Evolutionary conservation across 1,284 basidiomycete species (phyloP), one percentile per base, ranked within the genome.

Genomic region (Microstroma glucosiphilum): DNA sequence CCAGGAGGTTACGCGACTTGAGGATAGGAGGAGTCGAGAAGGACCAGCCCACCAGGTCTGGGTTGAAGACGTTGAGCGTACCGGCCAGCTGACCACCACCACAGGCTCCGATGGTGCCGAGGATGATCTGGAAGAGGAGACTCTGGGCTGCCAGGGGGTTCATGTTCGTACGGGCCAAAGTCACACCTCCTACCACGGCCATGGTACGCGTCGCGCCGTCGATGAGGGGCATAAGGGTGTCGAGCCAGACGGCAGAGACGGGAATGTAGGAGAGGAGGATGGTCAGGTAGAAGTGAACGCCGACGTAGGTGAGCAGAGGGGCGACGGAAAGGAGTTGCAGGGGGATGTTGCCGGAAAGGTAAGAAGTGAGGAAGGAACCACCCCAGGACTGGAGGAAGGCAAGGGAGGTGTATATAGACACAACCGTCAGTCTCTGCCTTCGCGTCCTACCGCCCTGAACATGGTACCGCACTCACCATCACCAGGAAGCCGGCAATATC

Each of bases 401-500:
- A 46, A 42, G 43, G 7, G 37, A 42, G 4, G 40, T 13, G 8
- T 11, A 26, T 3, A 17, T 19, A 56, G 54, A 54, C 9, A 59
- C 23, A 9, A 19, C 1, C 3, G 49, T 12, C 48, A 54, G 19
- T 15, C 54, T 23, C 23, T 23, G 26, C 21, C n/a, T 30, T 15
- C 15, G 49, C 51, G 49, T 21, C 4, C 37, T 21, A 41, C 40
- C 17, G n/a, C n/a, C 2, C 2, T 17, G 17, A 19, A 13, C 13
- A 41, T 12, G n/a, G 13, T 40, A 11, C 15, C 15, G 30, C 30
- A 41, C 64, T 60, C 55, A 66, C 65, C 73, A 75, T 75, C 41
- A 75, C 67, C 49, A 73, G 65, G 60, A 72, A 75, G 11, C 73
- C 73, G 3, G 62, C 71, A 1, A 63, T 51, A 58, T 75, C 67